Evolutionary conservation across 1,284 basidiomycete genomes (phyloP).

Genomic region (Fomitopsis palustris): DNA sequence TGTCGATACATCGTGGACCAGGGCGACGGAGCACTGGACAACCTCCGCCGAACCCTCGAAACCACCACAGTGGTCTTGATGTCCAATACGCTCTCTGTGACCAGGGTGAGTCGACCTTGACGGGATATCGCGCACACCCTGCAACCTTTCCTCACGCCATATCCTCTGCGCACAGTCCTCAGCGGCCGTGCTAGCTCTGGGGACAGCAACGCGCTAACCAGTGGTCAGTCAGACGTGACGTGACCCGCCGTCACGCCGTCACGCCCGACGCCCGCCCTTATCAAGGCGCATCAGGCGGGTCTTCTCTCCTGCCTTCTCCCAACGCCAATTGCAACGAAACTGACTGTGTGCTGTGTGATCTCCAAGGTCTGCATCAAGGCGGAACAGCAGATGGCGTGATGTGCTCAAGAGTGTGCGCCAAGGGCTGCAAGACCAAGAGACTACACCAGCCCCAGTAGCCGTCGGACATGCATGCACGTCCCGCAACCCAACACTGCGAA

Average conservation of each 20-base stretch:
- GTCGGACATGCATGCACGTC: not conserved
- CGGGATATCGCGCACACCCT: too few relatives aligned
- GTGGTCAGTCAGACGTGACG: not conserved
- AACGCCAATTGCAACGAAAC: not conserved
- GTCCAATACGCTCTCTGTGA: too few relatives aligned
- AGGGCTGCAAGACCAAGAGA: not conserved
- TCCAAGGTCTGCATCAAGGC: not conserved
- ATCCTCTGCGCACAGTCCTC: not conserved
- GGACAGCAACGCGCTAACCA: not conserved
- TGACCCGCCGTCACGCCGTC: slow-evolving; percentile 1
- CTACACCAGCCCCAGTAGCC: not conserved
- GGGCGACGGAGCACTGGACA: not conserved
- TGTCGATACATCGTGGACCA: not conserved
- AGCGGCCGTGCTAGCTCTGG: not conserved
- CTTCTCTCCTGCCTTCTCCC: not conserved
- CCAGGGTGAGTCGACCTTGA: too few relatives aligned
- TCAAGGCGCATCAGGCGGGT: slow-evolving; percentile 2
- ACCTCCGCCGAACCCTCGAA: not conserved
- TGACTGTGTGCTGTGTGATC: not conserved
- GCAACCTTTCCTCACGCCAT: not conserved
- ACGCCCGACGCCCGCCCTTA: not conserved
- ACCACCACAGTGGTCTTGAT: not conserved
- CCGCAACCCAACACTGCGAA: not conserved
- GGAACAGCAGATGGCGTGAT: too few relatives aligned
- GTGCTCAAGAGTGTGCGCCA: not conserved